phyloP scores from a whole-genome alignment of 75 land plant species.

The Adiantum capillusveneris region DNA sequence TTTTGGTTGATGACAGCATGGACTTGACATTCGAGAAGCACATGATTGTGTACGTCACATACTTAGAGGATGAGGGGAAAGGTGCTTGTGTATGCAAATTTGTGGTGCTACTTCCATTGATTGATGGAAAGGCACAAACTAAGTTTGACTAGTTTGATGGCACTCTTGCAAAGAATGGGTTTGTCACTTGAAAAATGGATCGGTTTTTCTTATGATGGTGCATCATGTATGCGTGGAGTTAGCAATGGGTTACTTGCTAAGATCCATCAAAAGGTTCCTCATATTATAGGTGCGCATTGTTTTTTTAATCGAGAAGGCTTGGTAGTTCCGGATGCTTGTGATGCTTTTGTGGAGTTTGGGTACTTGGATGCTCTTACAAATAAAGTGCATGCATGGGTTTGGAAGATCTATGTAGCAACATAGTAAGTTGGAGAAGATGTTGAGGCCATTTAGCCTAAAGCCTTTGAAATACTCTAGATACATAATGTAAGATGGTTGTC shows the following conservation, averaged over 20 bases:
- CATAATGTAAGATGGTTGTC: slow-evolving; percentile 1
- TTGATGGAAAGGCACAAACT: background rate
- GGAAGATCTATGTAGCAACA: background rate
- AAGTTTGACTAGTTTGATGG: background rate
- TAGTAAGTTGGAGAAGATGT: background rate
- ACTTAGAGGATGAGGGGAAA: background rate
- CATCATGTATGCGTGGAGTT: background rate
- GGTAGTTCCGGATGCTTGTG: background rate
- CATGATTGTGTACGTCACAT: no score
- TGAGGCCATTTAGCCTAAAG: background rate
- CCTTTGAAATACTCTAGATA: background rate
- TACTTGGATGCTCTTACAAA: background rate
- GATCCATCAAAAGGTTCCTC: background rate
- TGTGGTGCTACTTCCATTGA: background rate
- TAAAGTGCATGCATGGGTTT: background rate
- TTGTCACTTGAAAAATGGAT: background rate
- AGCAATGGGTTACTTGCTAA: background rate
- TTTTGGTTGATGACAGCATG: background rate
- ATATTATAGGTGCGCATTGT: background rate
- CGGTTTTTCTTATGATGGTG: background rate
- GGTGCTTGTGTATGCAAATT: background rate
- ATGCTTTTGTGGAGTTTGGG: background rate
- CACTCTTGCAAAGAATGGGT: background rate
- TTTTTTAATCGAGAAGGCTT: background rate
- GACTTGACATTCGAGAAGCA: background rate